phyloP scores from a whole-genome alignment of 345 rosid genomes.

The Kernera saxatilis region DNA sequence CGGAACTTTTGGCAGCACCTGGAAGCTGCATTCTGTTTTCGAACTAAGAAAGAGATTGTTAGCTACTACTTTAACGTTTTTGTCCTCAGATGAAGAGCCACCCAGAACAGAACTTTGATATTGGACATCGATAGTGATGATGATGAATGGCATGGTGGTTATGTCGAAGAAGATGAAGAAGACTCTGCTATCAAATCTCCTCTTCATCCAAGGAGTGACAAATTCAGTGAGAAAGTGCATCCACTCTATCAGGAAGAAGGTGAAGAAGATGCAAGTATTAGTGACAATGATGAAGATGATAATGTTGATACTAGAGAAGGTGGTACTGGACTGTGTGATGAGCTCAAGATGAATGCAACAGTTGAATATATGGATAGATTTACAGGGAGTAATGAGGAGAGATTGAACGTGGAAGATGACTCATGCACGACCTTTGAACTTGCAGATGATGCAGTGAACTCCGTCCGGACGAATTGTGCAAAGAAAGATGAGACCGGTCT shows the following conservation, averaged over 20 bases:
- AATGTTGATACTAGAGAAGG: slow-evolving; percentile 28
- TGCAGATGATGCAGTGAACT: slow-evolving; percentile 27
- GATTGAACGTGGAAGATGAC: slow-evolving; percentile 35
- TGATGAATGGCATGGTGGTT: slow-evolving; percentile 61
- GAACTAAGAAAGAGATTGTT: slow-evolving; percentile 51
- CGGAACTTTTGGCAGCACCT: slow-evolving; percentile 66
- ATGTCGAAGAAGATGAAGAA: slow-evolving; percentile 43
- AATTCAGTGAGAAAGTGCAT: background rate
- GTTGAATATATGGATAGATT: slow-evolving; percentile 6
- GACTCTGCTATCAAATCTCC: slow-evolving; percentile 47
- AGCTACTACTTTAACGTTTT: slow-evolving; percentile 77
- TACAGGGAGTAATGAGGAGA: slow-evolving; percentile 19
- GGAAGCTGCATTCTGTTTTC: slow-evolving; percentile 46
- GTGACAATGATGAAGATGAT: slow-evolving; percentile 19
- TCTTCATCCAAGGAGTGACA: slow-evolving; percentile 14
- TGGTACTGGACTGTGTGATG: slow-evolving; percentile 19
- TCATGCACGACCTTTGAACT: slow-evolving; percentile 45
- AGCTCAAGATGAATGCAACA: slow-evolving; percentile 11
- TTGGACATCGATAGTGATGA: slow-evolving; percentile 69
- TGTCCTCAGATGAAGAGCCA: slow-evolving; percentile 50
- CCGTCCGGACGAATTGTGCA: background rate
- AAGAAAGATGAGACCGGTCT: slow-evolving; percentile 16
- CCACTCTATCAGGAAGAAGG: slow-evolving; percentile 20
- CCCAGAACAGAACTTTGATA: slow-evolving; percentile 52
- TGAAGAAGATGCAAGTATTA: slow-evolving; percentile 17